These are phyloP conservation scores for Ilyonectria sp. DNA, from an alignment of 2,329 filamentous ascomycete species.

Conservation along the genomic window DNA sequence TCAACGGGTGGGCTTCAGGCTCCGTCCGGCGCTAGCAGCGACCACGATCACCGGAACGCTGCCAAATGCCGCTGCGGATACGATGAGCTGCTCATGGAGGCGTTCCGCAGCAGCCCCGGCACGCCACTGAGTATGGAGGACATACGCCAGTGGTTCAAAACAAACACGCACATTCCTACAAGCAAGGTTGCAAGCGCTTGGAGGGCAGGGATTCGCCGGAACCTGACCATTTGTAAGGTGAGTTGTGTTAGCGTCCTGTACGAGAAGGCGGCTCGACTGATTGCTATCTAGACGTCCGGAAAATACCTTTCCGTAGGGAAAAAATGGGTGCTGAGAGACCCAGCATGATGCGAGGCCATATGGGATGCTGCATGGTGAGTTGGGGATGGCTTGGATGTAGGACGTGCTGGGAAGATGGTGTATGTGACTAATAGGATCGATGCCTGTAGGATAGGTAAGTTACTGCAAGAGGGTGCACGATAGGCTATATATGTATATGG, in stretches of 20 bases:
- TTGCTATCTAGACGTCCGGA: neutral
- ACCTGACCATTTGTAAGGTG: neutral
- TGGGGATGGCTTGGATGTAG: neutral
- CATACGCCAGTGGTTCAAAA: neutral
- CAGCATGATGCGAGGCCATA: neutral
- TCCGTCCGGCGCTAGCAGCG: neutral
- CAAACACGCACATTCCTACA: slow-evolving; percentile 1
- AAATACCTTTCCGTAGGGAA: neutral
- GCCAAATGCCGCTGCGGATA: neutral
- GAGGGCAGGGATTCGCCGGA: neutral
- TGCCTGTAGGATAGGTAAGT: neutral
- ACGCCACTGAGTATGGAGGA: neutral
- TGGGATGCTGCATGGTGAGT: neutral
- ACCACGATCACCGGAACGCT: neutral
- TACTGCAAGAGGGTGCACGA: neutral
- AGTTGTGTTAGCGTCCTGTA: neutral
- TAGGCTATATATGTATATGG: neutral
- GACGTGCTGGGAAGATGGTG: neutral
- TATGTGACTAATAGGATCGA: neutral
- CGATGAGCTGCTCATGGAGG: slow-evolving; percentile 1
- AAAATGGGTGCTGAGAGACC: neutral
- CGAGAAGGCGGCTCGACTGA: neutral
- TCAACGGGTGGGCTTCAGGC: neutral
- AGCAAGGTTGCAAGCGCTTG: neutral
- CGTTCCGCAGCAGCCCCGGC: neutral